These are phyloP conservation scores for Bremia lactucae DNA, from an alignment of 352 stramenopile species.

Conservation along the genomic window DNA sequence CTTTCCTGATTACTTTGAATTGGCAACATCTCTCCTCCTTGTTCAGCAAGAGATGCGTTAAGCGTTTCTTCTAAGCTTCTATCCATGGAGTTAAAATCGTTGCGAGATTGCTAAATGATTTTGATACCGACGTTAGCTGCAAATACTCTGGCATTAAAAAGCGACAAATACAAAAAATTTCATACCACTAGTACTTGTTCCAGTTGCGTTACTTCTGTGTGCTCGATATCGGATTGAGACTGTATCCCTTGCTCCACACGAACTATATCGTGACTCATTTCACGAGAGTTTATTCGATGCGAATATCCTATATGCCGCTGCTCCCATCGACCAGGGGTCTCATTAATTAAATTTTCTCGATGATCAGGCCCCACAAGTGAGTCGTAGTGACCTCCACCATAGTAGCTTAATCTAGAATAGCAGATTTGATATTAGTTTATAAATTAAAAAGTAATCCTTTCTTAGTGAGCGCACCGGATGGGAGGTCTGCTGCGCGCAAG, in stretches of 20 bases:
- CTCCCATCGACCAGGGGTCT: conserved; percentile 57
- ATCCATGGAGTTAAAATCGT: conserved; percentile 69
- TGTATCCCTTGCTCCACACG: conserved; percentile 22
- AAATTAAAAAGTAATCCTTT: background rate
- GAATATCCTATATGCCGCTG: conserved; percentile 57
- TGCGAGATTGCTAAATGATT: conserved; percentile 41
- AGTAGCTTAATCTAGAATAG: conserved; percentile 75
- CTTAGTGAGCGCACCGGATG: conserved; percentile 35
- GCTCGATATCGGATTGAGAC: conserved; percentile 29
- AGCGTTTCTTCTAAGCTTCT: conserved; percentile 70
- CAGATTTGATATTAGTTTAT: background rate
- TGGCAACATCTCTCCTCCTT: conserved; percentile 16
- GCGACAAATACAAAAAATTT: background rate
- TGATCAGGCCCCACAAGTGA: conserved; percentile 63
- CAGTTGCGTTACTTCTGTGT: conserved; percentile 58
- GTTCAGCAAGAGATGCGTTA: conserved; percentile 43
- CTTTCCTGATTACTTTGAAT: conserved; percentile 23
- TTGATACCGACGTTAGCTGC: conserved; percentile 1
- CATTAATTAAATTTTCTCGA: conserved; percentile 40
- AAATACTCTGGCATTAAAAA: background rate
- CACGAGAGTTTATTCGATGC: conserved; percentile 53
- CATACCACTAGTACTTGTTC: conserved; percentile 59
- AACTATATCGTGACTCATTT: conserved; percentile 17
- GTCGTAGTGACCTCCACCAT: conserved; percentile 88
- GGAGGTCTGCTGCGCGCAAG: conserved; percentile 46